Conservation (phyloP, 2,329 filamentous ascomycete genomes). For the Beauveria sp. region DNA sequence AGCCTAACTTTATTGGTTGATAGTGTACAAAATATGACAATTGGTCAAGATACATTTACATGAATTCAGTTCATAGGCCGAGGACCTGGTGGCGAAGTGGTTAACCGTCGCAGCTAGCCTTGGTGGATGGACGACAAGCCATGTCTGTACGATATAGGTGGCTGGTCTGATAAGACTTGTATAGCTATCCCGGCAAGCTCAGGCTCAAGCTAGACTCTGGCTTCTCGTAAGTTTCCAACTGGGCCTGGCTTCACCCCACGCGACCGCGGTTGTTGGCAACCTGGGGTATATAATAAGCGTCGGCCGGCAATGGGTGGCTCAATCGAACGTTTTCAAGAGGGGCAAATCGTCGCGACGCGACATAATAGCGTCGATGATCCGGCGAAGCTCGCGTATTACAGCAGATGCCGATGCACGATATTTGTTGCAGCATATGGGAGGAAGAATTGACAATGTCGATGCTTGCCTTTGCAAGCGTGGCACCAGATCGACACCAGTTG, state of each 20-base stretch:
- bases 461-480: too few relatives aligned
- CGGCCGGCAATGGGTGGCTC: not conserved
- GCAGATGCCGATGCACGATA: not conserved
- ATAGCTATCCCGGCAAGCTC: not conserved
- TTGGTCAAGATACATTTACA: too few relatives aligned
- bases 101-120: too few relatives aligned
- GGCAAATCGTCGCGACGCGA: not conserved
- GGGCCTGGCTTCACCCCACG: not conserved
- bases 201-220: not conserved
- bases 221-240: not conserved
- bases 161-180: too few relatives aligned
- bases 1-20: not conserved
- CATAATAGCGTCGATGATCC: not conserved
- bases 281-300: not conserved
- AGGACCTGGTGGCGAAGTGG: too few relatives aligned
- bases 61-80: too few relatives aligned
- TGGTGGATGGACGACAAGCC: too few relatives aligned
- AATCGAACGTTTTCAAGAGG: not conserved
- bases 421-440: not conserved
- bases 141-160: not conserved
- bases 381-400: not conserved
- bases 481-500: not conserved
- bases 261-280: not conserved
- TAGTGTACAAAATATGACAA: not conserved
- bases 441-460: not conserved